Conservation (phyloP, 352 stramenopile species). For the Phytophthora kernoviae region DNA sequence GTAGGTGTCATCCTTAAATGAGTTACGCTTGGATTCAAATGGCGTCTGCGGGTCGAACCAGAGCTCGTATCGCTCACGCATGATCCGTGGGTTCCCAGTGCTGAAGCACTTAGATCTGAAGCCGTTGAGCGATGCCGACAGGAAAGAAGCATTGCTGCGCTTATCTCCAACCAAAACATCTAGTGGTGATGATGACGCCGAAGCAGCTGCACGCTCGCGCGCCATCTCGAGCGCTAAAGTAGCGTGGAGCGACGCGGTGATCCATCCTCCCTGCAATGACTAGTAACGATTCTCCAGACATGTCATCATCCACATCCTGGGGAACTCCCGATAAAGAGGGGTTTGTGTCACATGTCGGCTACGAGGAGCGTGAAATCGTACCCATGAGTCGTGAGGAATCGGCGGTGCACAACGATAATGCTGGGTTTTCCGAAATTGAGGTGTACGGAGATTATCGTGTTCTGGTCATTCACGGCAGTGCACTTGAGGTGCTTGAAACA, state of each 20-base stretch:
- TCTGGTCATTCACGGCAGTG: slow-evolving; percentile 70
- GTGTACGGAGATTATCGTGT: slow-evolving; percentile 72
- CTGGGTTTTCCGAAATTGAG: slow-evolving; percentile 75
- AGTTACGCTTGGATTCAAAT: slow-evolving; percentile 91
- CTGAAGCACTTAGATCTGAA: slow-evolving; percentile 89
- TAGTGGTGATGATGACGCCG: slow-evolving; percentile 43
- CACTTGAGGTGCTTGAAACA: slow-evolving; percentile 63
- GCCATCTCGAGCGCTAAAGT: slow-evolving; percentile 50
- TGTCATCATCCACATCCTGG: slow-evolving; percentile 10
- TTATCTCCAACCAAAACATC: slow-evolving; percentile 31
- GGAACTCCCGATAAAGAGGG: slow-evolving; percentile 9
- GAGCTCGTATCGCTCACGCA: slow-evolving; percentile 62
- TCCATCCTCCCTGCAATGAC: slow-evolving; percentile 1
- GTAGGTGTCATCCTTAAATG: slow-evolving; percentile 68
- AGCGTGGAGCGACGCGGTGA: slow-evolving; percentile 35
- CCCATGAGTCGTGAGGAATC: slow-evolving; percentile 56
- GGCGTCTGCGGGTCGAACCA: slow-evolving; percentile 51
- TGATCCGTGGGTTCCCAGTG: slow-evolving; percentile 75
- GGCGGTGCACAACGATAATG: slow-evolving; percentile 52
- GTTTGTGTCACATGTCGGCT: not conserved
- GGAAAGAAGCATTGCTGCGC: slow-evolving; percentile 50
- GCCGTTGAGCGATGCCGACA: slow-evolving; percentile 75
- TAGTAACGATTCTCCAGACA: slow-evolving; percentile 19
- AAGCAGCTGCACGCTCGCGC: slow-evolving; percentile 50
- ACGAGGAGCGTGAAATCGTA: slow-evolving; percentile 42